These are phyloP conservation scores for Lizonia empirigonia DNA, from an alignment of 2,329 filamentous ascomycete genomes.

Conservation along the genomic window DNA sequence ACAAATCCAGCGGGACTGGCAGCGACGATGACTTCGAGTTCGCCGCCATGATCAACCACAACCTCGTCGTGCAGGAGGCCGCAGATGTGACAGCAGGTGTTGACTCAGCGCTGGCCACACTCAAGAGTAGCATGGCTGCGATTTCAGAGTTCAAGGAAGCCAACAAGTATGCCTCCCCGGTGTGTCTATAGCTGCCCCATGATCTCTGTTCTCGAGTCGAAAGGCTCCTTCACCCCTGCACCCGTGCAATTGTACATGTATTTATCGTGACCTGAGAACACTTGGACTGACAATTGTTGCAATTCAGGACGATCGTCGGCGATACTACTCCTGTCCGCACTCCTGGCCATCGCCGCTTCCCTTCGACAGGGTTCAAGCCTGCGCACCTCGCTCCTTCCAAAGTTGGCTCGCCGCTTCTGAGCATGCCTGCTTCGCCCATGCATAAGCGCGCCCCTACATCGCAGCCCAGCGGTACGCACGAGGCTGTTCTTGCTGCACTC, in stretches of 20 bases:
- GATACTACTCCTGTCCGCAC: conserved; percentile 40
- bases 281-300: conserved; percentile 39
- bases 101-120: conserved; percentile 64
- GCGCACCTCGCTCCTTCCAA: conserved; percentile 45
- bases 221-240: conserved; percentile 18
- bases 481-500: conserved; percentile 50
- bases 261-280: conserved; percentile 18
- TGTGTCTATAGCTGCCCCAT: conserved; percentile 30
- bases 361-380: conserved; percentile 44
- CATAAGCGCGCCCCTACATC: conserved; percentile 50
- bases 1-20: conserved; percentile 51
- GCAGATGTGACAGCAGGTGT: conserved; percentile 61
- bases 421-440: conserved; percentile 46
- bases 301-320: conserved; percentile 45
- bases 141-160: conserved; percentile 66
- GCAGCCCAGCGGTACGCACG: conserved; percentile 43
- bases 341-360: conserved; percentile 44
- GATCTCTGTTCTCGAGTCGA: conserved; percentile 25
- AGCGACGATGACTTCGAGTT: conserved; percentile 58
- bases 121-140: conserved; percentile 65
- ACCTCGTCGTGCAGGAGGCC: conserved; percentile 59
- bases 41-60: conserved; percentile 63
- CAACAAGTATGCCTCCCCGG: conserved; percentile 56
- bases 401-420: conserved; percentile 49
- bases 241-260: conserved; percentile 4